These are phyloP conservation scores for Neonectria ditissima DNA, from an alignment of 2,329 filamentous ascomycete species.

Conservation along the genomic window DNA sequence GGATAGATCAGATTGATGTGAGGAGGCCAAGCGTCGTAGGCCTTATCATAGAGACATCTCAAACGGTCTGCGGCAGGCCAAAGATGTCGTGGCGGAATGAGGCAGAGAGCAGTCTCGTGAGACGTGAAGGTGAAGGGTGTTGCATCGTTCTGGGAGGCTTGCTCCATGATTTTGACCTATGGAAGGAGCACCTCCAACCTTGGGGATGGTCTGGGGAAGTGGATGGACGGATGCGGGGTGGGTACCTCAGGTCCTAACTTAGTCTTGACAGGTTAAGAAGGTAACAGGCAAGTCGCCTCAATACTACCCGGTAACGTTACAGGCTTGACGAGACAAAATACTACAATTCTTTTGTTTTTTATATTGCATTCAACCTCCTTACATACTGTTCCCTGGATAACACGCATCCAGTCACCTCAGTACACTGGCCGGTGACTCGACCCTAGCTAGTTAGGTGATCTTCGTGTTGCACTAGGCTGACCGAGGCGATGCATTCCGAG, in stretches of 20 bases:
- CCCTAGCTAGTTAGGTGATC: background rate
- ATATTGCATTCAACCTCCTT: background rate
- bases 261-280: no score
- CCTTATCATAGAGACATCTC: constrained; percentile 72
- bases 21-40: constrained; percentile 71
- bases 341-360: background rate
- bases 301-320: background rate
- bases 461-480: background rate
- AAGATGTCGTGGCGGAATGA: constrained; percentile 64
- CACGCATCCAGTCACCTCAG: background rate
- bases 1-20: constrained; percentile 76
- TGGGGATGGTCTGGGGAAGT: no score
- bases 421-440: constrained; percentile 1
- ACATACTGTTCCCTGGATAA: background rate
- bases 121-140: constrained; percentile 47
- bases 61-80: constrained; percentile 65
- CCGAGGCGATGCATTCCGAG: constrained; percentile 16
- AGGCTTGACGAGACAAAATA: background rate
- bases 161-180: constrained; percentile 29
- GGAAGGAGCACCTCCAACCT: background rate
- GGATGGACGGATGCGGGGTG: background rate
- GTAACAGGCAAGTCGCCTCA: background rate
- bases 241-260: no score
- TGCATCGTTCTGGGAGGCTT: background rate
- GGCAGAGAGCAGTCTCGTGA: constrained; percentile 70